These are phyloP conservation scores for Mayamaea pseudoterrestris DNA, from an alignment of 108 stramenopile species.

Conservation along the genomic window DNA sequence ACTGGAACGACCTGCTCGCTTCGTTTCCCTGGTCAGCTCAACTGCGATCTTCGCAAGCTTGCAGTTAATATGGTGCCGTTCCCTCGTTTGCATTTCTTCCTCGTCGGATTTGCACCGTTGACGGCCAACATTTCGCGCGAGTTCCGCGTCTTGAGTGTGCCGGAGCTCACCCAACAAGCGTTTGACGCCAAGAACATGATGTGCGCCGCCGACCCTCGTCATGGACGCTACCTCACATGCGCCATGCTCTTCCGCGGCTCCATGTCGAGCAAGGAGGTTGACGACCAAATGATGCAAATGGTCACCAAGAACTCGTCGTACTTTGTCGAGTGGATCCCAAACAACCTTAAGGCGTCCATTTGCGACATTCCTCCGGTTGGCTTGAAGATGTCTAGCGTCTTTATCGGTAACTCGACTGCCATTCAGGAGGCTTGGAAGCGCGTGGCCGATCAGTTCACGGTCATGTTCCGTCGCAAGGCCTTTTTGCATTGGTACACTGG, in stretches of 20 bases:
- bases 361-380: slow-evolving; percentile 97
- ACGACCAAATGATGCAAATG: slow-evolving; percentile 96
- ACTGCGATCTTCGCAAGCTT: slow-evolving; percentile 97
- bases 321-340: slow-evolving; percentile 99
- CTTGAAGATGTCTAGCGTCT: slow-evolving; percentile 85
- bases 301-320: slow-evolving; percentile 97
- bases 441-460: slow-evolving; percentile 81
- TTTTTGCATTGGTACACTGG: slow-evolving; percentile 92
- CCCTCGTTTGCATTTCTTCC: slow-evolving; percentile 98
- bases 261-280: slow-evolving; percentile 95
- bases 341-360: slow-evolving; percentile 98
- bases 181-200: slow-evolving; percentile 99
- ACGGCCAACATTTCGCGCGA: slow-evolving; percentile 85
- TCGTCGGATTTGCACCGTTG: slow-evolving; percentile 94
- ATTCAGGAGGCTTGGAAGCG: slow-evolving; percentile 91
- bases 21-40: slow-evolving; percentile 96
- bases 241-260: slow-evolving; percentile 97
- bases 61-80: slow-evolving; percentile 98
- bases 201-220: slow-evolving; percentile 98
- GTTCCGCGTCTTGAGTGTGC: slow-evolving; percentile 93
- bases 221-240: slow-evolving; percentile 97
- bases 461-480: slow-evolving; percentile 92
- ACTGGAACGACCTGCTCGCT: slow-evolving; percentile 93
- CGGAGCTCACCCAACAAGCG: slow-evolving; percentile 91
- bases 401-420: slow-evolving; percentile 93